Base-by-base conservation (phyloP, 805 yeast genomes). In the Cyberlindnera petersonii region DNA sequence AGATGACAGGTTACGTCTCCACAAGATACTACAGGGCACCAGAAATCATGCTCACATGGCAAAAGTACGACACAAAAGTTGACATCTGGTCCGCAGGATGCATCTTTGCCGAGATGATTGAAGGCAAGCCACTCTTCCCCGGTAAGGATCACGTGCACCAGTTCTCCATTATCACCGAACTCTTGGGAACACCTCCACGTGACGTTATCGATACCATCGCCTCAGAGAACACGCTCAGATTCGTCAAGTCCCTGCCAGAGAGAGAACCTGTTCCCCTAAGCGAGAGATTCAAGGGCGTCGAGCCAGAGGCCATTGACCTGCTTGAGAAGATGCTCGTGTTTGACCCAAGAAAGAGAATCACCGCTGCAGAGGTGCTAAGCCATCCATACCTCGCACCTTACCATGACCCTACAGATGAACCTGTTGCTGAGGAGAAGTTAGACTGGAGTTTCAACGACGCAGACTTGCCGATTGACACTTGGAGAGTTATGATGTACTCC, bases 401-500 rank as follows among this genome's bases (percentile, higher is more conserved):
- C 63, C 98, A 93, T 61, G 98, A 93, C 58, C 96, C 98, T 23
- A 76, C 88, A 4, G 99, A 93, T 64, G 99, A 93, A 65, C 98
- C 99, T 2, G 83, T 77, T 5, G 96, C 98, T 22, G 86, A 80
- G 34, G 86, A 83, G 50, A 84, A 83, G 60, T 93, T 93, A 56
- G 98, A 93, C 64, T 93, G 99, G 99, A 82, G 93, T 55, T 91
- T 91, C 64, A 91, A 93, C 61, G 98, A 94, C 53, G 98, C 96
- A 0, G 98, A 91, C 63, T 72, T 91, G 53, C 97, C 98, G 4
- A 93, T 93, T 14, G 98, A 93, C 57, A 87, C 96, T 11, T 91
- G 98, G 98, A 80, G 95, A 67, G 95, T 88, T 15, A 91, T 93
- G 98, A 91, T 93, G 96, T 93, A 93, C 66, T 83, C 95, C 37